A percentile compares a stretch with the other conserved stretches of the same genome.
These are phyloP conservation scores for Groenewaldozyma tartarivorans DNA, from an alignment of 805 yeast species.

Conservation along the genomic window DNA sequence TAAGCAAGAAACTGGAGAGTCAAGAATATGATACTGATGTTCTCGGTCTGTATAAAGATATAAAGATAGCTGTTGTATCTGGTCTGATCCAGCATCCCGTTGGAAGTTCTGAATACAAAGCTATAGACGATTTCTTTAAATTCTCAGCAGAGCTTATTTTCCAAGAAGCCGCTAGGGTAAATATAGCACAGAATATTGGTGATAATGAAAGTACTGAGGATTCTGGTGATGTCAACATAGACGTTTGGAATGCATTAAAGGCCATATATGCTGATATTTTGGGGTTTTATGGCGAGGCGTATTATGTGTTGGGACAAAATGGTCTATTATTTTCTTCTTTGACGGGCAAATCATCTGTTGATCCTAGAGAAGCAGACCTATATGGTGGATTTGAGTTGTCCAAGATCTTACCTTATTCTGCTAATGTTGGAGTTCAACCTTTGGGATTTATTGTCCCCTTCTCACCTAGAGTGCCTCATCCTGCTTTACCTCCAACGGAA, in stretches of 20 bases:
- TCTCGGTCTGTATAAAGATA: constrained; percentile 19
- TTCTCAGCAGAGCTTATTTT: constrained; percentile 24
- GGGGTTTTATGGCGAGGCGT: constrained; percentile 83
- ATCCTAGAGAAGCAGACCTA: constrained; percentile 58
- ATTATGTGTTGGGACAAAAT: constrained; percentile 46
- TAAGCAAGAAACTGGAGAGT: constrained; percentile 6
- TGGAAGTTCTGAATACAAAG: constrained; percentile 21
- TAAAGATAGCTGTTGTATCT: constrained; percentile 23
- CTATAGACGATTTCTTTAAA: constrained; percentile 21
- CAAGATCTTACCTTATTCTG: constrained; percentile 47
- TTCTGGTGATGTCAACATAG: constrained; percentile 15
- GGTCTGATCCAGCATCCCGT: constrained; percentile 18
- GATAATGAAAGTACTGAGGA: constrained; percentile 7
- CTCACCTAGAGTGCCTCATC: constrained; percentile 38
- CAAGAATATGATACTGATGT: constrained; percentile 8
- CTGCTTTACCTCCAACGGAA: constrained; percentile 42
- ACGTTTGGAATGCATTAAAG: constrained; percentile 20
- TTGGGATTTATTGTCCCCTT: constrained; percentile 38
- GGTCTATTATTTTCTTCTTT: constrained; percentile 78
- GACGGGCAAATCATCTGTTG: constrained; percentile 59
- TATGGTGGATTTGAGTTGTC: constrained; percentile 62
- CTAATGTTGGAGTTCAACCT: neutral
- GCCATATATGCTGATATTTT: constrained; percentile 48
- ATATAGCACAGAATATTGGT: constrained; percentile 7
- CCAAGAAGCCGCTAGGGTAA: constrained; percentile 26